Conservation (phyloP, 352 stramenopile genomes). For the Peronospora tabacina region DNA sequence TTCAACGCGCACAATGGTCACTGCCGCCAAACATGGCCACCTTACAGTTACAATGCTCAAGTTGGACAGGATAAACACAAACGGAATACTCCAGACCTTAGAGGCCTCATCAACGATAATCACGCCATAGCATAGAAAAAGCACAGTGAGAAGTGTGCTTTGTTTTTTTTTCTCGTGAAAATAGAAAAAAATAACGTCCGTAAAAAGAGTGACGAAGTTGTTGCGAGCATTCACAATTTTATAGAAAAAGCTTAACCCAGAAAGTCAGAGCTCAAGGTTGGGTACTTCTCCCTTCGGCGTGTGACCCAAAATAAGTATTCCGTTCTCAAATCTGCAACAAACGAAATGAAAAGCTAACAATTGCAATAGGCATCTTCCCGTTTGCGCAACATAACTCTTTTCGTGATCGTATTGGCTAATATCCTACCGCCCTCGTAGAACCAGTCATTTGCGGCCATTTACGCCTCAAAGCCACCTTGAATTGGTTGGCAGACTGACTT, state of each 20-base stretch:
- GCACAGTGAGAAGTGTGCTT: no score
- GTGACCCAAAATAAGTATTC: no score
- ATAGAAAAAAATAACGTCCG: no score
- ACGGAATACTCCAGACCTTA: constrained; percentile 96
- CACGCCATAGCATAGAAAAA: constrained; percentile 90
- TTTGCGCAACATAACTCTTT: neutral
- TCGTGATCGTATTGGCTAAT: constrained; percentile 12
- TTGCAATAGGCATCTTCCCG: constrained; percentile 1
- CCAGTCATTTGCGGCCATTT: constrained; percentile 60
- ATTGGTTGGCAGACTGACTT: constrained; percentile 58
- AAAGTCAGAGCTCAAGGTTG: no score
- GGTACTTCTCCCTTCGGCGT: no score
- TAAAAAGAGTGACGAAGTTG: no score
- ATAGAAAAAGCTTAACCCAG: no score
- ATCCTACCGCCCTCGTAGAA: constrained; percentile 21
- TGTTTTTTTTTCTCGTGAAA: no score
- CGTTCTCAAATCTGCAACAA: no score
- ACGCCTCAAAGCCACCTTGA: constrained; percentile 1
- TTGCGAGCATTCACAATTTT: no score
- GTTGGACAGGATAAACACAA: constrained; percentile 94
- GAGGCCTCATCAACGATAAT: constrained; percentile 88
- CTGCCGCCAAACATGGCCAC: constrained; percentile 90
- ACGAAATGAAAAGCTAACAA: no score
- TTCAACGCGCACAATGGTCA: constrained; percentile 67
- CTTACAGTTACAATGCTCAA: constrained; percentile 87